Evolutionary conservation across 2,329 filamentous ascomycete species (phyloP).

Genomic region (Beauveria caledonica): DNA sequence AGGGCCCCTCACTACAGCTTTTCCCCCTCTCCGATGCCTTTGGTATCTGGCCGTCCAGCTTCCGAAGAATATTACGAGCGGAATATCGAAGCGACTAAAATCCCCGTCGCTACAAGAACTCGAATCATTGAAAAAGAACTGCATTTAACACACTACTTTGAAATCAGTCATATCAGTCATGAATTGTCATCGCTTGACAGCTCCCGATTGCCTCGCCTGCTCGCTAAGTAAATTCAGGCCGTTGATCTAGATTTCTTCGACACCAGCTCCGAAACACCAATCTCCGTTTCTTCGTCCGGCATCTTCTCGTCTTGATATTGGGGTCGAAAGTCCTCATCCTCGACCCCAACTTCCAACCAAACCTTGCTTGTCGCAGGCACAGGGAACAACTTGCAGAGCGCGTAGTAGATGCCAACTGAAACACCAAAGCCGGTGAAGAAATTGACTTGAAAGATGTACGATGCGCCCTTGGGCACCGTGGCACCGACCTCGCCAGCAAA

Average conservation of each 20-base stretch:
- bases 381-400: conserved; percentile 59
- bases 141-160: background rate
- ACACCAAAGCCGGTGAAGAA: conserved; percentile 82
- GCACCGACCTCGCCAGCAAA: conserved; percentile 74
- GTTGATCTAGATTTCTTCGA: background rate
- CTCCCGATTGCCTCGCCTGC: background rate
- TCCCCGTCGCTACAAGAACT: background rate
- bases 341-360: conserved; percentile 71
- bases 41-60: background rate
- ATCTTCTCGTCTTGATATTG: conserved; percentile 32
- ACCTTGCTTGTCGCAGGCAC: conserved; percentile 63
- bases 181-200: background rate
- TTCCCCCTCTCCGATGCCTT: too few relatives aligned
- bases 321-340: conserved; percentile 45
- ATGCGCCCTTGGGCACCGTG: conserved; percentile 66
- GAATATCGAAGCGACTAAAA: background rate
- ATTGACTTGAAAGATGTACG: conserved; percentile 83
- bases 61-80: background rate
- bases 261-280: conserved; percentile 2
- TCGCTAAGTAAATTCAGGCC: background rate
- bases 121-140: background rate
- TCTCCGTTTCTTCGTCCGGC: conserved; percentile 25
- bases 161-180: background rate
- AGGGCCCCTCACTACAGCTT: background rate
- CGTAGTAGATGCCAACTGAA: conserved; percentile 58